Conservation (phyloP, 148 eudicot genomes). For the Rhododendron kiyosumense region DNA sequence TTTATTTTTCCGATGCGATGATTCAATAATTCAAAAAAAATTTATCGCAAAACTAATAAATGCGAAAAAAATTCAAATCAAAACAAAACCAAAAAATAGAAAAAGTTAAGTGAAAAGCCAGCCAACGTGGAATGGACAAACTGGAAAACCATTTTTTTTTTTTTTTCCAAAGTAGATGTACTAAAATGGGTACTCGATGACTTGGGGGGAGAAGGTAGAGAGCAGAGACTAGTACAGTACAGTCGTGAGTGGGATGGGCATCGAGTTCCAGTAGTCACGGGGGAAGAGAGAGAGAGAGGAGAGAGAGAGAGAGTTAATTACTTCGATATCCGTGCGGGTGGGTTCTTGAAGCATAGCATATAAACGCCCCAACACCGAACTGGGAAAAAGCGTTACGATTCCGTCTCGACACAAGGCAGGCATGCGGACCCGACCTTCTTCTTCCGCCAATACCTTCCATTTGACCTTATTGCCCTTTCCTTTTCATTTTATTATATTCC, state of each 20-base stretch:
- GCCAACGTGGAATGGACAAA: no score
- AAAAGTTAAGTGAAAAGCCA: no score
- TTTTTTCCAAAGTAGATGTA: not conserved
- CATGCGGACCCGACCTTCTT: not conserved
- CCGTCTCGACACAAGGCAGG: constrained; percentile 1
- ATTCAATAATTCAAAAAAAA: no score
- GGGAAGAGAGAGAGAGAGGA: not conserved
- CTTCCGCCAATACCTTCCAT: not conserved
- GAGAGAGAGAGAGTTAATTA: not conserved
- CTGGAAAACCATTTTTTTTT: no score
- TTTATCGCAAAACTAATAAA: no score
- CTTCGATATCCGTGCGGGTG: not conserved
- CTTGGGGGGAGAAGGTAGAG: not conserved
- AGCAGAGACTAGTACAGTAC: not conserved
- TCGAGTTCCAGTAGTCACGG: constrained; percentile 10
- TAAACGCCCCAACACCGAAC: not conserved
- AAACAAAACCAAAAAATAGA: no score
- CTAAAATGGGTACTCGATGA: not conserved
- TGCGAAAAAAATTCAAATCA: no score
- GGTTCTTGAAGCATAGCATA: not conserved
- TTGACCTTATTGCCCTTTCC: constrained; percentile 1
- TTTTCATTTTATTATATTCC: not conserved
- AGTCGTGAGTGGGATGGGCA: not conserved
- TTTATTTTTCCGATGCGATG: no score
- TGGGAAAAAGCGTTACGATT: not conserved